phyloP scores from a whole-genome alignment of 1,284 basidiomycete genomes.

The Cryptococcus jaspeensis region DNA sequence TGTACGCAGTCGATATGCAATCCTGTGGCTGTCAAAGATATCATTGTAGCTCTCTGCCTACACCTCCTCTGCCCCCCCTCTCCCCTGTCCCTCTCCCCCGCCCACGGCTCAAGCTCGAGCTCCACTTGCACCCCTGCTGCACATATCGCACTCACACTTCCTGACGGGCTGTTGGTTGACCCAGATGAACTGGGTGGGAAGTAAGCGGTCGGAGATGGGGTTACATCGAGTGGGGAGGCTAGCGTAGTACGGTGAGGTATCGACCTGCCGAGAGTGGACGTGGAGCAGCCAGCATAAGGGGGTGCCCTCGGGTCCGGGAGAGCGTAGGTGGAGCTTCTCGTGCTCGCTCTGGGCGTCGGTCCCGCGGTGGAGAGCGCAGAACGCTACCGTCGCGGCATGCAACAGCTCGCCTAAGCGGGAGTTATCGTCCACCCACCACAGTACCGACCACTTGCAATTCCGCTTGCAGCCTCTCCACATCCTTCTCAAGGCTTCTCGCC shows the following conservation, averaged over 20 bases:
- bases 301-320: background rate
- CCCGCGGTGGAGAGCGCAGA: constrained; percentile 4
- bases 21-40: no score
- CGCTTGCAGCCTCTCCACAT: constrained; percentile 1
- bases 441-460: constrained; percentile 63
- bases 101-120: constrained; percentile 1
- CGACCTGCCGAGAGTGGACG: constrained; percentile 4
- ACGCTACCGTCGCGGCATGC: constrained; percentile 3
- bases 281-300: constrained; percentile 6
- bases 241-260: background rate
- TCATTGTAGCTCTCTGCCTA: background rate
- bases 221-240: background rate
- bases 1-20: no score
- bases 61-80: constrained; percentile 8
- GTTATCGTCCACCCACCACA: constrained; percentile 66
- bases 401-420: constrained; percentile 11
- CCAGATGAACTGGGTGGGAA: constrained; percentile 10
- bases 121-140: background rate
- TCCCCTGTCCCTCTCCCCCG: constrained; percentile 5
- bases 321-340: background rate
- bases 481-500: background rate
- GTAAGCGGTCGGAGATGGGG: background rate
- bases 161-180: constrained; percentile 36
- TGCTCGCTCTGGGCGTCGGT: constrained; percentile 4
- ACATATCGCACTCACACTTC: constrained; percentile 25